A percentile compares a stretch with the other conserved stretches of the same genome.
phyloP scores from a whole-genome alignment of 306 rosid species.

The Castanopsis chinensis region DNA sequence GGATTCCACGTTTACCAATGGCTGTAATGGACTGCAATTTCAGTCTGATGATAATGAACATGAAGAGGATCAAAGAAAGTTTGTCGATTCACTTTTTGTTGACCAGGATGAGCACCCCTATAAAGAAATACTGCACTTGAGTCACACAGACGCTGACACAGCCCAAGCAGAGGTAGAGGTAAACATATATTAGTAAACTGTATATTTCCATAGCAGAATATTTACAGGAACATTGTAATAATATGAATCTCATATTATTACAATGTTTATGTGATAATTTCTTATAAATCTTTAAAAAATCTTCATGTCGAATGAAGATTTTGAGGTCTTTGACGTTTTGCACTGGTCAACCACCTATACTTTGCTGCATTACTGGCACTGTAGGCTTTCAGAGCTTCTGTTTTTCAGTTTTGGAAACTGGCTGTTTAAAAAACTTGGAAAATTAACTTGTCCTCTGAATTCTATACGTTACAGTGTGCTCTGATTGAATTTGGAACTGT shows the following conservation, averaged over 20 bases:
- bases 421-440: not conserved
- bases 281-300: not conserved
- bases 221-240: not conserved
- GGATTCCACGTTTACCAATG: not conserved
- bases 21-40: not conserved
- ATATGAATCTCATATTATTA: slow-evolving; percentile 10
- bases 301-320: not conserved
- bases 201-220: slow-evolving; percentile 5
- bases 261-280: slow-evolving; percentile 19
- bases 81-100: slow-evolving; percentile 2
- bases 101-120: not conserved
- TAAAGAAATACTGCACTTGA: slow-evolving; percentile 18
- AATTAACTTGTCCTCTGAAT: slow-evolving; percentile 6
- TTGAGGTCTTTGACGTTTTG: slow-evolving; percentile 13
- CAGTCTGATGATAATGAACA: slow-evolving; percentile 5
- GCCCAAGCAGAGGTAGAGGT: slow-evolving; percentile 43
- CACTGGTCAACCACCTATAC: not conserved
- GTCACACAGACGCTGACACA: slow-evolving; percentile 37
- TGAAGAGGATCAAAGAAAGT: slow-evolving; percentile 7
- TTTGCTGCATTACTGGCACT: not conserved
- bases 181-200: slow-evolving; percentile 23
- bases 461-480: slow-evolving; percentile 1
- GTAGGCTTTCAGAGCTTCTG: not conserved
- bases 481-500: not conserved
- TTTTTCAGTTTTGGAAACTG: not conserved